These are phyloP conservation scores for Macrolepiota fuliginosa DNA, from an alignment of 768 basidiomycete species.

Conservation along the genomic window DNA sequence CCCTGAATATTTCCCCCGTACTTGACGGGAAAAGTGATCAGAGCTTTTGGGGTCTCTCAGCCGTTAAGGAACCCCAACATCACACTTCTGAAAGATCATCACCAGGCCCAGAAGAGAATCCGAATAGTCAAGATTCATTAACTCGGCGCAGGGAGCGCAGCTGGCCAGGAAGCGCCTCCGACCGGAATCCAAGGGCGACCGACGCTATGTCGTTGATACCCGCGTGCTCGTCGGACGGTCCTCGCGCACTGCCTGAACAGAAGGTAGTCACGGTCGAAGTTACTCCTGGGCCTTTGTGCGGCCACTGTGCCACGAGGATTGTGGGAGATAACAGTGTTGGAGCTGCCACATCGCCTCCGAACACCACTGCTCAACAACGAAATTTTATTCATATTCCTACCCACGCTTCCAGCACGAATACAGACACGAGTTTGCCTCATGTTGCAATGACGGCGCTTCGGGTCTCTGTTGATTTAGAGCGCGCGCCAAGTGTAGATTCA, in stretches of 20 bases:
- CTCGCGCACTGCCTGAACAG: background rate
- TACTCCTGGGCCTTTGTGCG: background rate
- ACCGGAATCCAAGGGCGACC: background rate
- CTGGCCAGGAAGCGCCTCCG: background rate
- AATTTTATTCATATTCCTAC: background rate
- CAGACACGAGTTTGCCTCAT: slow-evolving; percentile 2
- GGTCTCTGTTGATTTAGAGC: background rate
- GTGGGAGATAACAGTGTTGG: background rate
- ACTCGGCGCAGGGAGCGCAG: background rate
- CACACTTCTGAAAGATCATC: background rate
- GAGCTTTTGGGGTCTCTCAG: background rate
- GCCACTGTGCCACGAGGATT: background rate
- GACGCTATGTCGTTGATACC: background rate
- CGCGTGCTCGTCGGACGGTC: background rate
- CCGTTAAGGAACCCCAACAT: background rate
- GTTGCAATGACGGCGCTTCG: background rate
- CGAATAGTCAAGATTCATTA: background rate
- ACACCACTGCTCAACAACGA: background rate
- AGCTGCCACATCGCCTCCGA: background rate
- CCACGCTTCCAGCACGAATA: background rate
- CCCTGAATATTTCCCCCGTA: background rate
- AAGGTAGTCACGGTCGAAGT: background rate
- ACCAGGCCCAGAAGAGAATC: background rate
- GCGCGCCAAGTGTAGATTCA: background rate
- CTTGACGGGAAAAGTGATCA: background rate